Base-by-base conservation (phyloP, 1,139 yeast species). In the Pneumocystis carinii region DNA sequence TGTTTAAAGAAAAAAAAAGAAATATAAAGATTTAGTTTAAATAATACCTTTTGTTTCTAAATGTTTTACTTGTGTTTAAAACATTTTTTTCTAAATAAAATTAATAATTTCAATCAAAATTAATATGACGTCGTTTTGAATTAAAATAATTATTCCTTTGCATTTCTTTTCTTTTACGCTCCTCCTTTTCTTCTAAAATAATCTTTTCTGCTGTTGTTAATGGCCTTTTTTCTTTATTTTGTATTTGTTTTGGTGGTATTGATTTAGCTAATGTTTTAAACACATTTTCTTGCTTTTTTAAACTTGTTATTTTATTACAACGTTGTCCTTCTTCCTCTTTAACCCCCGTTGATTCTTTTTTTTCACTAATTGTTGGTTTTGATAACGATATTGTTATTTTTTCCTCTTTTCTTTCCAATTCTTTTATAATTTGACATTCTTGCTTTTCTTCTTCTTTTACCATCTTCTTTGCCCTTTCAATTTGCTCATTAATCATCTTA, bases 401-500 rank as follows among this genome's bases (percentile, higher is more conserved):
- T 6, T 24, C 32, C 42, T 61, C 48, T 32, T 48, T 24, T 32
- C 38, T 48, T n/a, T 41, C 36, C 15, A 61, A n/a, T 19, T 42
- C 57, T 38, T 55, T 37, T 57, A 5, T 32, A 2, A 17, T 42
- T 41, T 38, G n/a, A 17, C 14, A 14, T 6, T 63, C 69, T 3
- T 59, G 68, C 5, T 66, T 67, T 55, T 66, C 67, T 55, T 70
- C 67, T 24, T 67, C 68, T 64, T 27, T 66, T 67, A 60, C 65
- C 68, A 64, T 64, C 70, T 36, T 66, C 63, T 61, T 66, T 65
- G 84, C 86, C 59, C 73, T 70, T 64, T 77, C 76, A 2, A 86
- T 81, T 71, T 87, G 90, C 29, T 75, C 73, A 61, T 80, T 75
- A 19, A 87, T 69, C 55, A 81, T 68, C 66, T 74, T 77, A 69